Percentiles rank a stretch among this genome's conserved stretches.
These are phyloP conservation scores for Phytophthora brassicae DNA, from an alignment of 352 stramenopile species.

Conservation along the genomic window DNA sequence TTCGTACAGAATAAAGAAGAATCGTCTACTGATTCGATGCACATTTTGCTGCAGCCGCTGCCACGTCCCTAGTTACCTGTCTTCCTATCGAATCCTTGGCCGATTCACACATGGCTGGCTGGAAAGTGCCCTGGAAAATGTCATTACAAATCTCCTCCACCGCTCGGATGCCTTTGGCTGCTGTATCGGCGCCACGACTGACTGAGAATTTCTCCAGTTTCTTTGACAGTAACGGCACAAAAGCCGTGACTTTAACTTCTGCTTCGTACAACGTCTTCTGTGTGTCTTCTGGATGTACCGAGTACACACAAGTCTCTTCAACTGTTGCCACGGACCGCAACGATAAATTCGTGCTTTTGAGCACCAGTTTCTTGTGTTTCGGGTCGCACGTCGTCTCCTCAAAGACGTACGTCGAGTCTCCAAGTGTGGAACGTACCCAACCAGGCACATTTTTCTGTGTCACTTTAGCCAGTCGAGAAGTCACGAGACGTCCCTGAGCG, in stretches of 20 bases:
- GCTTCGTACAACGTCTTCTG: slow-evolving; percentile 68
- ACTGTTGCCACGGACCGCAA: slow-evolving; percentile 77
- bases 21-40: slow-evolving; percentile 12
- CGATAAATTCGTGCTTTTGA: slow-evolving; percentile 83
- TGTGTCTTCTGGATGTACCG: slow-evolving; percentile 56
- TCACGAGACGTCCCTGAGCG: slow-evolving; percentile 61
- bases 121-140: slow-evolving; percentile 85
- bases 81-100: neutral
- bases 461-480: slow-evolving; percentile 71
- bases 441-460: slow-evolving; percentile 72
- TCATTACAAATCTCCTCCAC: slow-evolving; percentile 84
- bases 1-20: neutral
- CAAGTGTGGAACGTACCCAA: slow-evolving; percentile 72
- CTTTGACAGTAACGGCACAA: slow-evolving; percentile 77
- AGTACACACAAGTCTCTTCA: slow-evolving; percentile 86
- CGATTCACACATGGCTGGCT: slow-evolving; percentile 61
- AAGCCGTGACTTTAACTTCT: slow-evolving; percentile 79
- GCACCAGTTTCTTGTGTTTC: slow-evolving; percentile 56
- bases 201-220: slow-evolving; percentile 85
- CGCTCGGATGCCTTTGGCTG: slow-evolving; percentile 75
- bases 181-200: slow-evolving; percentile 68
- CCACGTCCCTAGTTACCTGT: slow-evolving; percentile 2
- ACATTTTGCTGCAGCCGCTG: neutral
- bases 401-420: slow-evolving; percentile 77
- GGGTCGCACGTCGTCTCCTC: slow-evolving; percentile 82